Evolutionary conservation across 192 early-diverging fungal genomes (phyloP).

Genomic region (Mortierella hygrophila): DNA sequence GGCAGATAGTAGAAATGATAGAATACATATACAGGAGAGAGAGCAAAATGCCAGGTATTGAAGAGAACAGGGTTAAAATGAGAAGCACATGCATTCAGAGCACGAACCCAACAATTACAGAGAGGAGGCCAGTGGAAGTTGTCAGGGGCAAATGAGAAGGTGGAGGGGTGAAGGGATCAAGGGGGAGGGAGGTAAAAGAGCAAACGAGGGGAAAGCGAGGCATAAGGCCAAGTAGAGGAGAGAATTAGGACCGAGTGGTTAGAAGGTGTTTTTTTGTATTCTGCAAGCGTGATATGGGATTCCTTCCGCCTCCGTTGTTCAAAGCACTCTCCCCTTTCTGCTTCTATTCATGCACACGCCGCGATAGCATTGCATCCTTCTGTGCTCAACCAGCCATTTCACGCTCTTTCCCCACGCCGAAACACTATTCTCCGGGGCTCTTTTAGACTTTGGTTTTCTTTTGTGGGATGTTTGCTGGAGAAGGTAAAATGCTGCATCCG

Average conservation of each 20-base stretch:
- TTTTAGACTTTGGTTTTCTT: not conserved
- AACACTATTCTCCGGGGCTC: not conserved
- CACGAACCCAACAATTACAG: conserved; percentile 1
- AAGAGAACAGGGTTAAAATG: not conserved
- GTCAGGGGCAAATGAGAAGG: not conserved
- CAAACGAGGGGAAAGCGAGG: not conserved
- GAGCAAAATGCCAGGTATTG: not conserved
- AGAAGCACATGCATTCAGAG: not conserved
- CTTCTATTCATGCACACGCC: not conserved
- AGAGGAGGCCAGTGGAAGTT: not conserved
- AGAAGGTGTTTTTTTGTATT: not conserved
- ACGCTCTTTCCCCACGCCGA: conserved; percentile 1
- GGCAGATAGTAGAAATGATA: not conserved
- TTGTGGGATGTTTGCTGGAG: not conserved
- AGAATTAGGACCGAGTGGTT: not conserved
- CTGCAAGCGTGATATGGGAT: not conserved
- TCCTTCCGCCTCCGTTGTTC: not conserved
- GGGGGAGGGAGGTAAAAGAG: conserved; percentile 10
- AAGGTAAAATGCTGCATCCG: not conserved
- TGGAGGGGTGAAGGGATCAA: conserved; percentile 8
- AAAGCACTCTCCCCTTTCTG: not conserved
- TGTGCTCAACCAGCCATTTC: not conserved
- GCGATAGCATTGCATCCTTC: not conserved
- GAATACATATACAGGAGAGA: conserved; percentile 8
- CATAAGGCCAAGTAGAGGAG: not conserved